Conservation (phyloP, 768 basidiomycete species). For the Psilocybe sp. region DNA sequence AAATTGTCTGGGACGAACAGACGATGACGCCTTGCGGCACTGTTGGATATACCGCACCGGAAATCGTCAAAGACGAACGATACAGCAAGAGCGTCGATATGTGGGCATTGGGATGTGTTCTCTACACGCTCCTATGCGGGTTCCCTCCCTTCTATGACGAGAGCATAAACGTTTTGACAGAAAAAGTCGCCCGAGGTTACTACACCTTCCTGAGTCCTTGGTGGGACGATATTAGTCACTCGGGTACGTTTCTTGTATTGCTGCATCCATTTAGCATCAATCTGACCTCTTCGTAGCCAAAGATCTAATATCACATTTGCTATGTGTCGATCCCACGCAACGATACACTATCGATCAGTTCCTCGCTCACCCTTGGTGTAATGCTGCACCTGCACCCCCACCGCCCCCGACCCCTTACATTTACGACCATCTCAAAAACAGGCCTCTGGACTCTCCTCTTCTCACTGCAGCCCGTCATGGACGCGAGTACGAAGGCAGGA, state of each 20-base stretch:
- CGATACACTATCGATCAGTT: slow-evolving; percentile 99
- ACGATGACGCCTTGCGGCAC: slow-evolving; percentile 99
- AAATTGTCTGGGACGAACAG: slow-evolving; percentile 98
- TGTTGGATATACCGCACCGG: slow-evolving; percentile 98
- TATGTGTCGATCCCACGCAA: slow-evolving; percentile 93
- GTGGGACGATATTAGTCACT: slow-evolving; percentile 94
- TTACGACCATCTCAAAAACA: slow-evolving; percentile 35
- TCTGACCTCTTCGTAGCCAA: slow-evolving; percentile 57
- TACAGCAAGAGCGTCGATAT: slow-evolving; percentile 97
- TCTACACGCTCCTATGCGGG: slow-evolving; percentile 96
- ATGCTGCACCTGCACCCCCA: slow-evolving; percentile 57
- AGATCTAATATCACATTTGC: slow-evolving; percentile 90
- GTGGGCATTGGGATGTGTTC: slow-evolving; percentile 99
- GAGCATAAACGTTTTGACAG: slow-evolving; percentile 95
- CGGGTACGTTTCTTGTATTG: slow-evolving; percentile 45
- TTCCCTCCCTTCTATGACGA: slow-evolving; percentile 99
- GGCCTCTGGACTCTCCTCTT: slow-evolving; percentile 85
- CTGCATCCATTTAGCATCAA: background rate
- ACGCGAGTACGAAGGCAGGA: slow-evolving; percentile 68
- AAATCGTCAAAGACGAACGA: slow-evolving; percentile 98
- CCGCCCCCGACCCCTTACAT: slow-evolving; percentile 64
- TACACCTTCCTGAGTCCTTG: slow-evolving; percentile 99
- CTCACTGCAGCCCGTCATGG: slow-evolving; percentile 78
- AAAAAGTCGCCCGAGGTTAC: slow-evolving; percentile 95
- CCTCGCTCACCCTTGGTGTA: slow-evolving; percentile 94